A percentile compares a stretch with the other conserved stretches of the same genome.
phyloP scores from a whole-genome alignment of 805 yeast genomes.

The Metschnikowia rubicola region DNA sequence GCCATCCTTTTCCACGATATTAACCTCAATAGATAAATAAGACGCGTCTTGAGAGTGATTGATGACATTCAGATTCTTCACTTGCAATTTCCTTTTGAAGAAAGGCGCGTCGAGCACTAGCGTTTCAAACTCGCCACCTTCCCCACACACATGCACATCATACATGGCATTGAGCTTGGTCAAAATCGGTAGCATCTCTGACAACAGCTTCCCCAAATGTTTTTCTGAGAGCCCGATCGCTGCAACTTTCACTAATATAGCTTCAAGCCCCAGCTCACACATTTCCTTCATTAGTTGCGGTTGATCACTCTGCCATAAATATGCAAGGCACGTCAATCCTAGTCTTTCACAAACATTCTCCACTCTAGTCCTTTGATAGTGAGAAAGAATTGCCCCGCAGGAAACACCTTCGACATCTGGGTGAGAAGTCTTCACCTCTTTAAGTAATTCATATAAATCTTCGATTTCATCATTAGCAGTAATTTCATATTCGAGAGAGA shows the following conservation, averaged over 20 bases:
- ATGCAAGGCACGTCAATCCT: conserved; percentile 67
- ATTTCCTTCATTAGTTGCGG: conserved; percentile 76
- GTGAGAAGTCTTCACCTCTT: conserved; percentile 44
- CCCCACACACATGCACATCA: conserved; percentile 95
- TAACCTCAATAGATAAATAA: conserved; percentile 56
- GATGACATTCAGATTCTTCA: conserved; percentile 39
- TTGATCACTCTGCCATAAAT: conserved; percentile 89
- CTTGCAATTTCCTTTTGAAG: conserved; percentile 50
- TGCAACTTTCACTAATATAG: conserved; percentile 87
- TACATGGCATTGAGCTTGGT: conserved; percentile 54
- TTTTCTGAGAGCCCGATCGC: conserved; percentile 72
- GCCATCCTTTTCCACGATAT: conserved; percentile 37
- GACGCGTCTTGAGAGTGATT: conserved; percentile 66
- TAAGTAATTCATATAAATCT: conserved; percentile 60
- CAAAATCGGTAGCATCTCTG: conserved; percentile 58
- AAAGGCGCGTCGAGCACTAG: conserved; percentile 88
- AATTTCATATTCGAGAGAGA: conserved; percentile 61
- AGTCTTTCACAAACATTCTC: conserved; percentile 83
- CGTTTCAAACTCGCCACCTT: conserved; percentile 98
- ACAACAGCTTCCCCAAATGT: conserved; percentile 68
- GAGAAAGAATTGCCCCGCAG: conserved; percentile 93
- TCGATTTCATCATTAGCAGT: conserved; percentile 84
- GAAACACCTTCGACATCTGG: conserved; percentile 84
- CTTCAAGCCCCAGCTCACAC: conserved; percentile 65
- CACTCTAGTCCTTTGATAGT: conserved; percentile 92